Evolutionary conservation across 73 alveolate genomes (phyloP).

Genomic region (Stentor coeruleus): DNA sequence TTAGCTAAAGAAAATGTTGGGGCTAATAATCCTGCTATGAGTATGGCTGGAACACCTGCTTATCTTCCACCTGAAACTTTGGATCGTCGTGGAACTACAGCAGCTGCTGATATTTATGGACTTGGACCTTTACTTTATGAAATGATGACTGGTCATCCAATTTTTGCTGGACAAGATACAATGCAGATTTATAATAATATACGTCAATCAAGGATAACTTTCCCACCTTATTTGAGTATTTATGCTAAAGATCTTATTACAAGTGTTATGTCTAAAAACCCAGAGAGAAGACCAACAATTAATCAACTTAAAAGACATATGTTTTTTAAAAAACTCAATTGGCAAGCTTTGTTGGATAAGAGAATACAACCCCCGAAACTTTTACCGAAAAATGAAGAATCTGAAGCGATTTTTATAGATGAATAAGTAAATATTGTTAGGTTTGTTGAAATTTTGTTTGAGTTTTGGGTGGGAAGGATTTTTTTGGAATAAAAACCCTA

Average conservation of each 20-base stretch:
- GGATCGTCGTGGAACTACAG: conserved; percentile 81
- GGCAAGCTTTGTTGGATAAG: conserved; percentile 31
- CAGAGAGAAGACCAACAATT: conserved; percentile 62
- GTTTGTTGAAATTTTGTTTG: no score
- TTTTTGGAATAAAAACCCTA: no score
- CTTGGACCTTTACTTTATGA: conserved; percentile 94
- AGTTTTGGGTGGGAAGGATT: no score
- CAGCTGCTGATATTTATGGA: conserved; percentile 92
- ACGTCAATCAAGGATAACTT: background rate
- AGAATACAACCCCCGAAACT: conserved; percentile 17
- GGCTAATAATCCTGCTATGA: conserved; percentile 71
- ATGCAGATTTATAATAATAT: background rate
- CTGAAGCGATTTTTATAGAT: no score
- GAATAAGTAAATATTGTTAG: no score
- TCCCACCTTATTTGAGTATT: background rate
- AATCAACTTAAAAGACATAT: conserved; percentile 68
- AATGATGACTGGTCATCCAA: conserved; percentile 96
- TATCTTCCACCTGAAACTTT: conserved; percentile 97
- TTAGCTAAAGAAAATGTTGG: conserved; percentile 71
- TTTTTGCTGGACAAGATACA: conserved; percentile 48
- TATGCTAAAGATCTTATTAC: conserved; percentile 20
- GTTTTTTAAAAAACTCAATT: conserved; percentile 57
- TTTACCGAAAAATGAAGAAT: no score
- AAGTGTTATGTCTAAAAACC: conserved; percentile 56
- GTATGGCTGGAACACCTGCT: conserved; percentile 96